Evolutionary conservation across 148 eudicot genomes (phyloP).

Genomic region (Camellia japonica): DNA sequence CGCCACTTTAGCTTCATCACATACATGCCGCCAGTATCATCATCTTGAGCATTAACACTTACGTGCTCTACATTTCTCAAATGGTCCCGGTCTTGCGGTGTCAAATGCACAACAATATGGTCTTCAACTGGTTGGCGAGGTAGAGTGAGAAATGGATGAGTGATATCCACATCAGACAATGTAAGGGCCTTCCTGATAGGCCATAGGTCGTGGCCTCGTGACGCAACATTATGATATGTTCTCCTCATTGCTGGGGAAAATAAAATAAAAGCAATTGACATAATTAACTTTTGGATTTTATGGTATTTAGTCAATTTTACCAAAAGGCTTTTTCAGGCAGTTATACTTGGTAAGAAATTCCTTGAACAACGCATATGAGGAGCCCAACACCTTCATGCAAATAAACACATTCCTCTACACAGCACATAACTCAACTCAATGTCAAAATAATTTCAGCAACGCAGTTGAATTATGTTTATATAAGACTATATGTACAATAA

Average conservation of each 20-base stretch:
- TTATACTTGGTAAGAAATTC: neutral
- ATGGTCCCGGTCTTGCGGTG: constrained; percentile 24
- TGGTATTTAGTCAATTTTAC: neutral
- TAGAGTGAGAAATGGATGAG: constrained; percentile 33
- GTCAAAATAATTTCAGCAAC: neutral
- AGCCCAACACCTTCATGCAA: neutral
- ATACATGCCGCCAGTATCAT: constrained; percentile 35
- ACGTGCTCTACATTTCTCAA: constrained; percentile 28
- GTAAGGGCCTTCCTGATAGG: constrained; percentile 37
- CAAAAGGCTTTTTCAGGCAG: neutral
- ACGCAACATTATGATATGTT: constrained; percentile 10
- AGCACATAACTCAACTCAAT: constrained; percentile 6
- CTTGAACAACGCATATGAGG: neutral
- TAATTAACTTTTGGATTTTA: neutral
- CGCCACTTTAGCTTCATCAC: constrained; percentile 35
- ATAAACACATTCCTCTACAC: neutral
- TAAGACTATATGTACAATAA: neutral
- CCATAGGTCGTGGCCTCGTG: constrained; percentile 23
- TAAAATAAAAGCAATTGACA: neutral
- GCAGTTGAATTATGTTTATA: neutral
- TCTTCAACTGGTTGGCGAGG: constrained; percentile 36
- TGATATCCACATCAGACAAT: constrained; percentile 37
- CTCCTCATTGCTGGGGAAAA: constrained; percentile 22
- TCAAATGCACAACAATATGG: constrained; percentile 26
- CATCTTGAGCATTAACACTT: constrained; percentile 27